Percentiles rank a stretch among this genome's conserved stretches.
These are phyloP conservation scores for Linnemannia exigua DNA, from an alignment of 192 early-diverging fungal species.

Conservation along the genomic window DNA sequence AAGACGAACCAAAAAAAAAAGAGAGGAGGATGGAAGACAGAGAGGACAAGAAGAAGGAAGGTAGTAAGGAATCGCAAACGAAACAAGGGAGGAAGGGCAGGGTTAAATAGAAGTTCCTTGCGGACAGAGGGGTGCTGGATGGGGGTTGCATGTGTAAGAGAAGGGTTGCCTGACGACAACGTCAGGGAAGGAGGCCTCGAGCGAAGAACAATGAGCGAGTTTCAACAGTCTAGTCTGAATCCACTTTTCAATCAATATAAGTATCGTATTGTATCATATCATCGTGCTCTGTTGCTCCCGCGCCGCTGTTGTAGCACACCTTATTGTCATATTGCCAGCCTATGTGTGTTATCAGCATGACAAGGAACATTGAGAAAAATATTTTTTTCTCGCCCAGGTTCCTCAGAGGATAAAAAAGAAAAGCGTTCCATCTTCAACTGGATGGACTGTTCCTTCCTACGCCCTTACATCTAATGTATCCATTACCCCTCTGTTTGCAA, in stretches of 20 bases:
- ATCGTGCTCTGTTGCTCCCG: no score
- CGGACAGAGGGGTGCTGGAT: not conserved
- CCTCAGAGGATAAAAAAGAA: not conserved
- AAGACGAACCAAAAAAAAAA: no score
- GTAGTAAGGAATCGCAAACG: not conserved
- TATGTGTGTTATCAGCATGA: not conserved
- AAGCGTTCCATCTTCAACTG: not conserved
- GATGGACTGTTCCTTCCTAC: not conserved
- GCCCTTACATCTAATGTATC: no score
- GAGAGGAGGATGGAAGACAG: not conserved
- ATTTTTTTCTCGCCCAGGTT: conserved; percentile 3
- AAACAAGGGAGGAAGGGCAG: not conserved
- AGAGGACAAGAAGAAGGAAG: not conserved
- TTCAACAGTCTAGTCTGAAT: not conserved
- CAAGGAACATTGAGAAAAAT: not conserved
- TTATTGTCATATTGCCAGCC: no score
- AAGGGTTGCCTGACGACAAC: not conserved
- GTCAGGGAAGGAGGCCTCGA: not conserved
- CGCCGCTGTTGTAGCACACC: no score
- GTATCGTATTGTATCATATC: no score
- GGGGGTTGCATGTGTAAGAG: no score
- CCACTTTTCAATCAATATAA: not conserved
- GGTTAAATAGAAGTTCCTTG: not conserved
- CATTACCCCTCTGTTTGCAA: no score
- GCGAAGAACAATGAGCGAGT: not conserved